A percentile compares a stretch with the other conserved stretches of the same genome.
Evolutionary conservation across 139 green algal species (phyloP).

Genomic region (Tetradesmus obliquus): DNA sequence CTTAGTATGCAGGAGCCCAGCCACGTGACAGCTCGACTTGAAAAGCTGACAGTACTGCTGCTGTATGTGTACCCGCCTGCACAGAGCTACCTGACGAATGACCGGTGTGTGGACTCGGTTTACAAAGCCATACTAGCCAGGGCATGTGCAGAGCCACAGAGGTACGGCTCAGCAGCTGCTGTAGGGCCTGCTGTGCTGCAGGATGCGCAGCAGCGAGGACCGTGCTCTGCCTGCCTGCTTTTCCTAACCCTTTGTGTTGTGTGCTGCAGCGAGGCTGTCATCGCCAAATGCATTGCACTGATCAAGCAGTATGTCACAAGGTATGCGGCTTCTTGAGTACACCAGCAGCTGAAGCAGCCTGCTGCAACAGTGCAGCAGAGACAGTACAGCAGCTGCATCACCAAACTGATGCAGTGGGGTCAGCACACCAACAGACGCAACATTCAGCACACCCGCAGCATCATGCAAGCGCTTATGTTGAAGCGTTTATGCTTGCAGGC

Average conservation of each 20-base stretch:
- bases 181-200: neutral
- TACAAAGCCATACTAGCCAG: conserved; percentile 38
- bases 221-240: neutral
- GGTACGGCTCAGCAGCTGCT: neutral
- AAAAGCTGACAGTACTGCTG: conserved; percentile 1
- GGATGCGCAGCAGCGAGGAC: too few relatives aligned
- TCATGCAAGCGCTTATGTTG: neutral
- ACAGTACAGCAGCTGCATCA: neutral
- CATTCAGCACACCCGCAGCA: neutral
- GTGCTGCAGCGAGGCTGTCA: conserved; percentile 41
- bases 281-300: conserved; percentile 36
- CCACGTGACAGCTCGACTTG: neutral
- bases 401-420: neutral
- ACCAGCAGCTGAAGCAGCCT: neutral
- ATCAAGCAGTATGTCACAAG: conserved; percentile 40
- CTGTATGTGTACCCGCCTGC: neutral
- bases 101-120: conserved; percentile 28
- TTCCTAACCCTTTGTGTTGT: neutral
- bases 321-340: neutral
- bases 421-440: neutral
- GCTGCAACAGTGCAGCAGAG: neutral
- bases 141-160: conserved; percentile 32
- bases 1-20: neutral
- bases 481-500: neutral
- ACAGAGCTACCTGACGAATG: conserved; percentile 46